phyloP scores from a whole-genome alignment of 179 eudicot species.

The Vitellaria paradoxa region DNA sequence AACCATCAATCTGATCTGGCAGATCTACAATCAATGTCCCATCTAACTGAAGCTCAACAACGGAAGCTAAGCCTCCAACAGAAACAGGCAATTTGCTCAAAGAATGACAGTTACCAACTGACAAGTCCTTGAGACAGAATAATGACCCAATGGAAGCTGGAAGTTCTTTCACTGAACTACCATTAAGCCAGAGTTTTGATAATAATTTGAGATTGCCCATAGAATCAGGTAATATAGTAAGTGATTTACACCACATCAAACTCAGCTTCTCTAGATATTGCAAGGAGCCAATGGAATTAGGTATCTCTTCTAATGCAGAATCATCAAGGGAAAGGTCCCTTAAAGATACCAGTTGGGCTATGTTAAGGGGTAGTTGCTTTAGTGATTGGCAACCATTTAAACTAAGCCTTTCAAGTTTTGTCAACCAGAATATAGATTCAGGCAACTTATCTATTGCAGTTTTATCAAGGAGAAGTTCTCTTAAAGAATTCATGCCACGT shows the following conservation, averaged over 20 bases:
- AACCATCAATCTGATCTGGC: conserved; percentile 43
- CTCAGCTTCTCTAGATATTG: conserved; percentile 36
- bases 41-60: conserved; percentile 39
- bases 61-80: conserved; percentile 32
- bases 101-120: conserved; percentile 29
- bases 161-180: conserved; percentile 33
- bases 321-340: conserved; percentile 32
- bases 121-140: conserved; percentile 33
- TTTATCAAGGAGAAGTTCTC: conserved; percentile 33
- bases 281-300: conserved; percentile 39
- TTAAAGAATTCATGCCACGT: conserved; percentile 43
- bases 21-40: conserved; percentile 27
- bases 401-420: conserved; percentile 47
- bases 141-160: conserved; percentile 48
- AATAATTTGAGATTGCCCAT: conserved; percentile 41
- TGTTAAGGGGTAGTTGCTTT: conserved; percentile 33
- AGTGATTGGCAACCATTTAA: conserved; percentile 31
- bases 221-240: conserved; percentile 40
- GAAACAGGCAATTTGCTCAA: conserved; percentile 36
- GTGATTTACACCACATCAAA: conserved; percentile 35
- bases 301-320: conserved; percentile 34
- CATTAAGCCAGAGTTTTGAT: conserved; percentile 25
- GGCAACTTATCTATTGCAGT: conserved; percentile 48
- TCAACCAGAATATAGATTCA: conserved; percentile 31
- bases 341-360: conserved; percentile 38